A percentile compares a stretch with the other conserved stretches of the same genome.
These are phyloP conservation scores for Paratinospora sagittata DNA, from an alignment of 164 flowering plant species.

Conservation along the genomic window DNA sequence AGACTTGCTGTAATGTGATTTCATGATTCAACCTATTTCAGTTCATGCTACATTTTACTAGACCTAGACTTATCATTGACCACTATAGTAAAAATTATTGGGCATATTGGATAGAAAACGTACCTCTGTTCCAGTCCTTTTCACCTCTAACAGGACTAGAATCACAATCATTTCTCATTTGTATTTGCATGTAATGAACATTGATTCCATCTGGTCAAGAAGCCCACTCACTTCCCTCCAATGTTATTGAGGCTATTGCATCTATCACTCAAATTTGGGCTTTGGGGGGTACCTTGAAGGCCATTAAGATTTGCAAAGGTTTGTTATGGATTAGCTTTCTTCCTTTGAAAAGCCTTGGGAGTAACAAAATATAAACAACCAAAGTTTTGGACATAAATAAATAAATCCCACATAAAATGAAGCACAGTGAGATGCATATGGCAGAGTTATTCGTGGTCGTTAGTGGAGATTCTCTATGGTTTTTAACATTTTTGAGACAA, in stretches of 20 bases:
- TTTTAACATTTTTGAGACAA: background rate
- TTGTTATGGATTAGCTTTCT: background rate
- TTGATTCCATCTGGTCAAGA: background rate
- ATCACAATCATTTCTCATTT: too few relatives aligned
- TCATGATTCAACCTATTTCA: too few relatives aligned
- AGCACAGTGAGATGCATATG: background rate
- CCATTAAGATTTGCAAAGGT: background rate
- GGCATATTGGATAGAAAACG: too few relatives aligned
- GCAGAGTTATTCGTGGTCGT: too few relatives aligned
- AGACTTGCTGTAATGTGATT: too few relatives aligned
- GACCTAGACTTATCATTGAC: too few relatives aligned
- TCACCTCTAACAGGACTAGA: too few relatives aligned
- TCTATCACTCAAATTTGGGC: background rate
- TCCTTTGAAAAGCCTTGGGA: background rate
- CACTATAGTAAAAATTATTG: too few relatives aligned
- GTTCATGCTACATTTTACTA: too few relatives aligned
- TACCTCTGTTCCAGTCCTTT: too few relatives aligned
- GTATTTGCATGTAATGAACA: too few relatives aligned
- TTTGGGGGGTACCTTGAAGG: background rate
- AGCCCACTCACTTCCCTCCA: background rate
- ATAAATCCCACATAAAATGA: background rate
- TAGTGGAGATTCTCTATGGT: background rate
- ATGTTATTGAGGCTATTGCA: background rate
- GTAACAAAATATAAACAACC: background rate
- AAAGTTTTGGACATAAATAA: background rate